Conservation (phyloP, 2,329 filamentous ascomycete genomes). For the Talaromyces sp. region DNA sequence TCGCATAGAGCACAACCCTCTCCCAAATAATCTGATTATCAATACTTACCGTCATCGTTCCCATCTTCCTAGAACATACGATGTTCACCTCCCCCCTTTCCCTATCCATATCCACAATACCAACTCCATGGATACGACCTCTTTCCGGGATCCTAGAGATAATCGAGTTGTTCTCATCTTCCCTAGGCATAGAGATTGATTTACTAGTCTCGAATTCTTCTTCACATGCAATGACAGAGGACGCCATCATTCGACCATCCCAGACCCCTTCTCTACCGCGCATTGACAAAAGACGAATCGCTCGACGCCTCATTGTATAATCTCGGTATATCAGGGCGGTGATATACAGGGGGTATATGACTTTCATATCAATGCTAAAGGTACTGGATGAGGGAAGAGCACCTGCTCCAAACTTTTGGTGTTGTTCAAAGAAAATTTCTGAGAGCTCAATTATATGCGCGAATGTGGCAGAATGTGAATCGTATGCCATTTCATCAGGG, state of each 20-base stretch:
- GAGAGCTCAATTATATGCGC: slow-evolving; percentile 4
- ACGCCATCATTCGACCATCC: slow-evolving; percentile 13
- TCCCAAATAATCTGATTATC: background rate
- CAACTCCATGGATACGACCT: slow-evolving; percentile 5
- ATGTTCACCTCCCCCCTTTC: background rate
- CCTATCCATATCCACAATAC: slow-evolving; percentile 4
- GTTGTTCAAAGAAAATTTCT: background rate
- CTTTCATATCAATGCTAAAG: slow-evolving; percentile 11
- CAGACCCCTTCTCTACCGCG: slow-evolving; percentile 9
- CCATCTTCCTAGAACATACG: slow-evolving; percentile 1
- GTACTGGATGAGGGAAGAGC: too few relatives aligned
- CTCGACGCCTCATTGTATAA: background rate
- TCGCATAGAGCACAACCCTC: background rate
- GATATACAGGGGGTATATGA: slow-evolving; percentile 6
- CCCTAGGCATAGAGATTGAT: background rate
- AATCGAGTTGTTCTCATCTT: background rate
- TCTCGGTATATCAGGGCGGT: slow-evolving; percentile 10
- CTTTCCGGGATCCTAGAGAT: background rate
- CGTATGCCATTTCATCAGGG: background rate
- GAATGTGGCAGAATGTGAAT: background rate
- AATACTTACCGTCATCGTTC: background rate
- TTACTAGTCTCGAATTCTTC: background rate
- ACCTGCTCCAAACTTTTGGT: background rate
- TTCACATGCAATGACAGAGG: slow-evolving; percentile 1
- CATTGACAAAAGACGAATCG: background rate